Evolutionary conservation across 768 basidiomycete species (phyloP).

Genomic region (Pilatotrama ljubarskyi): DNA sequence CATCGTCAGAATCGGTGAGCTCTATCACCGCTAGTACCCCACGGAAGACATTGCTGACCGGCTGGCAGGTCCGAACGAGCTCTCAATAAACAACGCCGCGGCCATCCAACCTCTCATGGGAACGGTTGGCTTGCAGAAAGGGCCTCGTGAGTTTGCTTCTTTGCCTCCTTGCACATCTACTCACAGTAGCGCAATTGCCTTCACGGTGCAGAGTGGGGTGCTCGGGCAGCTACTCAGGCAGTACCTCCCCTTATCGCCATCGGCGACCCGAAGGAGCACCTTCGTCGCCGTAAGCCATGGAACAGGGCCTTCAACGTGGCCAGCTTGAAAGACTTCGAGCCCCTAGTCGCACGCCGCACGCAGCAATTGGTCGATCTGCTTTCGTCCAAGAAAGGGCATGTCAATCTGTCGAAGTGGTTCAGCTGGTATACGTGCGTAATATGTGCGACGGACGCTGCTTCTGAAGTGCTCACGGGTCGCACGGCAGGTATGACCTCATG

Average conservation of each 20-base stretch:
- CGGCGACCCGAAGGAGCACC: constrained; percentile 35
- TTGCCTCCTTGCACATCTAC: background rate
- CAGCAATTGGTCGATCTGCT: constrained; percentile 31
- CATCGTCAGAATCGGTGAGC: constrained; percentile 27
- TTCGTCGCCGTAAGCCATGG: constrained; percentile 41
- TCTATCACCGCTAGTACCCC: background rate
- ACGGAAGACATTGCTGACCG: background rate
- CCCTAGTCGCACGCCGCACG: constrained; percentile 25
- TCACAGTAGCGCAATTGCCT: background rate
- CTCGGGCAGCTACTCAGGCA: constrained; percentile 15
- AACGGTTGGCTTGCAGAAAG: constrained; percentile 27
- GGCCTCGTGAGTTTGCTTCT: constrained; percentile 22
- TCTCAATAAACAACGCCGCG: constrained; percentile 22
- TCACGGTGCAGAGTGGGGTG: constrained; percentile 13
- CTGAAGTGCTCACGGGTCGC: constrained; percentile 11
- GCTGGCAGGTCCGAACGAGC: constrained; percentile 28
- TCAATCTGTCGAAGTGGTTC: constrained; percentile 39
- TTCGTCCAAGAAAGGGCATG: constrained; percentile 8
- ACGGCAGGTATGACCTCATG: constrained; percentile 34
- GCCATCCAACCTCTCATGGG: constrained; percentile 25
- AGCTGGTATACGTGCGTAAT: constrained; percentile 39
- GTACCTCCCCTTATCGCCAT: constrained; percentile 32
- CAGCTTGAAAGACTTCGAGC: constrained; percentile 36
- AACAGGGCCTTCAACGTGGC: constrained; percentile 38
- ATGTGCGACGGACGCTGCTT: background rate